phyloP scores from a whole-genome alignment of 176 grass and related monocot genomes.

The Microstegium vimineum region DNA sequence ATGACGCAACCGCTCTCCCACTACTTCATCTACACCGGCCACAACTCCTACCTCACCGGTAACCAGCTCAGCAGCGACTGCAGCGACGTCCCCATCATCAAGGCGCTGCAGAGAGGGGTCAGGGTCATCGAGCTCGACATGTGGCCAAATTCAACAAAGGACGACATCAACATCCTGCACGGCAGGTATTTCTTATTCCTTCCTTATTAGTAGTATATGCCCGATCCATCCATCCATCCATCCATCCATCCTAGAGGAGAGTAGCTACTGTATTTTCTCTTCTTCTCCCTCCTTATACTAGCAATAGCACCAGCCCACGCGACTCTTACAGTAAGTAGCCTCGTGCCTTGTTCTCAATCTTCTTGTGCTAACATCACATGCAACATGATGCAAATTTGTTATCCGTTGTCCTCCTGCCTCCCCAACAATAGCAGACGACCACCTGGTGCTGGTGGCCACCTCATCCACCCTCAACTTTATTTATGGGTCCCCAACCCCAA shows the following conservation, averaged over 20 bases:
- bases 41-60: conserved; percentile 98
- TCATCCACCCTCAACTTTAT: neutral
- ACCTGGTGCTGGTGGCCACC: neutral
- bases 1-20: conserved; percentile 77
- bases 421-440: too few relatives aligned
- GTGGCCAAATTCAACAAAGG: conserved; percentile 84
- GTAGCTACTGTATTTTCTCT: too few relatives aligned
- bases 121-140: conserved; percentile 96
- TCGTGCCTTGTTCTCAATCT: neutral
- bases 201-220: too few relatives aligned
- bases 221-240: too few relatives aligned
- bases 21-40: conserved; percentile 94
- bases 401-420: too few relatives aligned
- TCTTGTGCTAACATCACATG: too few relatives aligned
- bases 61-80: conserved; percentile 97
- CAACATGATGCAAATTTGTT: neutral
- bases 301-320: too few relatives aligned
- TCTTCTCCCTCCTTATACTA: too few relatives aligned
- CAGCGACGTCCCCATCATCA: conserved; percentile 87
- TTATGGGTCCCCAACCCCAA: too few relatives aligned
- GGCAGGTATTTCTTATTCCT: conserved; percentile 59
- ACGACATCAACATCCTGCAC: conserved; percentile 80
- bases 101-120: conserved; percentile 77
- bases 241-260: too few relatives aligned
- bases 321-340: too few relatives aligned